Evolutionary conservation across 192 early-diverging fungal genomes (phyloP).

Genomic region (Rhizoclosmatium globosum): DNA sequence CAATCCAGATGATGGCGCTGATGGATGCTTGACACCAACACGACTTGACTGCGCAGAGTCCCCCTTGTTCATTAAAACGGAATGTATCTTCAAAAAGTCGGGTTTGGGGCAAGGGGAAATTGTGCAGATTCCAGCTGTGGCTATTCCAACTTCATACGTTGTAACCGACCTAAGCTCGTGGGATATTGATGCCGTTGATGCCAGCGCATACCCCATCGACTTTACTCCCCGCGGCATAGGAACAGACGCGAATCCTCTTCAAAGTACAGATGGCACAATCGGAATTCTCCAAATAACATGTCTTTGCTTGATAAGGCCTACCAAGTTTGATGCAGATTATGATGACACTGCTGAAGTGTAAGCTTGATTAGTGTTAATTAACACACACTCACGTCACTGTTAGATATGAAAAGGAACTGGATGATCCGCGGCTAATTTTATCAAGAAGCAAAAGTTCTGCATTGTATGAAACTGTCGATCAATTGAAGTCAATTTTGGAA

Average conservation of each 20-base stretch:
- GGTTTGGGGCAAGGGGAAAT: conserved; percentile 50
- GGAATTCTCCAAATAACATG: conserved; percentile 75
- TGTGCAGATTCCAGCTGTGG: conserved; percentile 58
- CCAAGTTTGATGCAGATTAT: conserved; percentile 47
- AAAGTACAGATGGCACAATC: conserved; percentile 71
- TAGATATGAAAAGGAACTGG: conserved; percentile 43
- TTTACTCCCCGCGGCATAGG: conserved; percentile 72
- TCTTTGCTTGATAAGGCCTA: conserved; percentile 63
- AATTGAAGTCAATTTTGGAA: conserved; percentile 70
- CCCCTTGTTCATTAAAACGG: conserved; percentile 74
- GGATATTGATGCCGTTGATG: conserved; percentile 36
- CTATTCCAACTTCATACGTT: conserved; percentile 71
- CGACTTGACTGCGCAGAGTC: conserved; percentile 63
- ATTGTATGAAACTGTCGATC: conserved; percentile 61
- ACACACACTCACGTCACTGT: neutral
- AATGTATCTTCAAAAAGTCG: conserved; percentile 69
- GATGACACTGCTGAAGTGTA: conserved; percentile 34
- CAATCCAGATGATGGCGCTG: conserved; percentile 54
- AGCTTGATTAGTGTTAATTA: conserved; percentile 20
- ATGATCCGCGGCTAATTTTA: conserved; percentile 44
- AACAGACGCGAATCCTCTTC: conserved; percentile 66
- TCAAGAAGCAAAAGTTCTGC: conserved; percentile 62
- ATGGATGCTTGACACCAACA: conserved; percentile 43
- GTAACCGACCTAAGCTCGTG: conserved; percentile 35
- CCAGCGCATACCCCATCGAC: conserved; percentile 41